Percentiles rank a stretch among this genome's conserved stretches.
phyloP scores from a whole-genome alignment of 2,329 filamentous ascomycete genomes.

The Cladosporium austrohemisphaericum region DNA sequence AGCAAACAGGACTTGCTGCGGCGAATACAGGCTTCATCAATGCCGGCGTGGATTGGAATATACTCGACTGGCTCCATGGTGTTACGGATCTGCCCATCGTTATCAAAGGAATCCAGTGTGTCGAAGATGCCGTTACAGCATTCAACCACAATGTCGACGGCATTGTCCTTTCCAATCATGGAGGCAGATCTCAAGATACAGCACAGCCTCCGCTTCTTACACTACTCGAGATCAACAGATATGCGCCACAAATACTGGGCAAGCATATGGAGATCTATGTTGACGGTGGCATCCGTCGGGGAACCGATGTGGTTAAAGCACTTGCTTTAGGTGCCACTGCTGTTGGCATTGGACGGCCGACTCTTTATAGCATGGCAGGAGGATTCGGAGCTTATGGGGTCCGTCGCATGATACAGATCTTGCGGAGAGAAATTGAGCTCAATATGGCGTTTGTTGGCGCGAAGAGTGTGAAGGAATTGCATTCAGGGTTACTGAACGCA shows the following conservation, averaged over 20 bases:
- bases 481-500: not conserved
- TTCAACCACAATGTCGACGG: conserved; percentile 38
- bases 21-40: conserved; percentile 56
- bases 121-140: conserved; percentile 42
- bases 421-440: not conserved
- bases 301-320: conserved; percentile 65
- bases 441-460: not conserved
- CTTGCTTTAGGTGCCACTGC: conserved; percentile 61
- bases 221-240: conserved; percentile 57
- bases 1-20: conserved; percentile 39
- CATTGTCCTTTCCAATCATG: conserved; percentile 52
- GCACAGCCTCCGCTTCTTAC: conserved; percentile 53
- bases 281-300: conserved; percentile 61
- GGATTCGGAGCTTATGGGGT: not conserved
- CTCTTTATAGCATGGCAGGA: conserved; percentile 47
- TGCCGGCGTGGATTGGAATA: conserved; percentile 48
- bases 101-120: conserved; percentile 42
- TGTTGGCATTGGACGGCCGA: conserved; percentile 58
- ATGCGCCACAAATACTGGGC: conserved; percentile 56
- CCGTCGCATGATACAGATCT: not conserved
- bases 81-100: conserved; percentile 51
- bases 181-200: conserved; percentile 49
- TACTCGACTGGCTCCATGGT: conserved; percentile 44
- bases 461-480: not conserved
- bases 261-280: conserved; percentile 51